Conservation (phyloP, 495 filamentous ascomycete species). For the Xylaria scruposa region DNA sequence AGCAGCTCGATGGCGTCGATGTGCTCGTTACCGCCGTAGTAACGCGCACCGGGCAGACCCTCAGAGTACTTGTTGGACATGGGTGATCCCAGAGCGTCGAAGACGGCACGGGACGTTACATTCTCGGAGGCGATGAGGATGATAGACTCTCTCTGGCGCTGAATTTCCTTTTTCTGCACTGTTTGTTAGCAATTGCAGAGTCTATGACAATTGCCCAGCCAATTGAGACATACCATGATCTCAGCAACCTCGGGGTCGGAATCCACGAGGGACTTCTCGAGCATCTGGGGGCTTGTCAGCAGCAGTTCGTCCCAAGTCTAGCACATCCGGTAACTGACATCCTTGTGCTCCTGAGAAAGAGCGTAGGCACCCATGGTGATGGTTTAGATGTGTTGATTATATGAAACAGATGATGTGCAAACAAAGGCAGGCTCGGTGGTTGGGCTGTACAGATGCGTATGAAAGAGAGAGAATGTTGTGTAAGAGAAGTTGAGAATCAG, state of each 20-base stretch:
- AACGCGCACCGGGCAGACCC: slow-evolving; percentile 96
- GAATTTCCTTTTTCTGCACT: slow-evolving; percentile 85
- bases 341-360: slow-evolving; percentile 85
- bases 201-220: slow-evolving; percentile 20
- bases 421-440: neutral
- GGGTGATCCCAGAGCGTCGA: slow-evolving; percentile 86
- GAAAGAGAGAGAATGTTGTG: neutral
- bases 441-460: neutral
- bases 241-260: slow-evolving; percentile 89
- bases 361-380: slow-evolving; percentile 64
- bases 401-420: neutral
- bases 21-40: slow-evolving; percentile 99
- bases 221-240: slow-evolving; percentile 79
- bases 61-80: slow-evolving; percentile 99
- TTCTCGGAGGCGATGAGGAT: slow-evolving; percentile 97
- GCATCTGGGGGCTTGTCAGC: slow-evolving; percentile 74
- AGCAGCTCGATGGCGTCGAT: slow-evolving; percentile 95
- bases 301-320: slow-evolving; percentile 22
- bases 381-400: neutral
- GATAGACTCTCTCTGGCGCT: slow-evolving; percentile 97
- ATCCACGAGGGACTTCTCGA: slow-evolving; percentile 84
- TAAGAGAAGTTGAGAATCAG: neutral
- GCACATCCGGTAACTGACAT: slow-evolving; percentile 63
- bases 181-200: slow-evolving; percentile 25
- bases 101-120: slow-evolving; percentile 86